Evolutionary conservation across 768 basidiomycete species (phyloP), one percentile per base, ranked within the genome.

Genomic region (Mycena floridula): DNA sequence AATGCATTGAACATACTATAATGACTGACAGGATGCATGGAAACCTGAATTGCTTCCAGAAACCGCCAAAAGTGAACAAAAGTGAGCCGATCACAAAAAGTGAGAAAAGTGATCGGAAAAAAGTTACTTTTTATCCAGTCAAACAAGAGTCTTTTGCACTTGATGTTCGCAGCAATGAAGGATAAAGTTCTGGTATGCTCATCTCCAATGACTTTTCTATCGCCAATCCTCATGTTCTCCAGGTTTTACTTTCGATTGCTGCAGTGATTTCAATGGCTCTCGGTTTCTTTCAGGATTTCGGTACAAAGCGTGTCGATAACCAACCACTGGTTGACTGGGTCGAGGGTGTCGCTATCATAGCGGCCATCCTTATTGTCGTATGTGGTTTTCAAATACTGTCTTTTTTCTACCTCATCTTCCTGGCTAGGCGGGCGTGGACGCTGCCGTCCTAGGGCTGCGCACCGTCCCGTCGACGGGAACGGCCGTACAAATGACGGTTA

Each of bases 281-380:
- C 11, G 96, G 96, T 16, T 67, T 99, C 23, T 96, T 96, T 64
- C 87, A 95, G 60, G 91, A 93, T 58, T 86, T 97, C 58, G 95
- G 94, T 8, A 68, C 80, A 1, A 75, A 76, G 4, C 70, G 79
- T 7, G 50, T 65, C 1, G 67, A 66, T 30, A 77, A 70, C 32
- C 72, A 85, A 37, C 82, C 93, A 1, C 81, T 81, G n/a, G 89
- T 98, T 13, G 93, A 97, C 55, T 97, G 95, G 95, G 93, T 99
- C 0, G 95, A 98, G 67, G 95, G 85, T 45, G 86, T 89, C 9
- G 81, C 87, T 0, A 89, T 89, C 48, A 76, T 89, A 56, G 73
- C 85, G 35, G 87, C 87, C 0, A 77, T 89, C 28, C 54, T 73
- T 28, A 87, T 89, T 32, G 85, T 89, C 21, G 85, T 85, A 64